Base-by-base conservation (phyloP, 129 eudicot genomes). In the Tagetes patula region DNA sequence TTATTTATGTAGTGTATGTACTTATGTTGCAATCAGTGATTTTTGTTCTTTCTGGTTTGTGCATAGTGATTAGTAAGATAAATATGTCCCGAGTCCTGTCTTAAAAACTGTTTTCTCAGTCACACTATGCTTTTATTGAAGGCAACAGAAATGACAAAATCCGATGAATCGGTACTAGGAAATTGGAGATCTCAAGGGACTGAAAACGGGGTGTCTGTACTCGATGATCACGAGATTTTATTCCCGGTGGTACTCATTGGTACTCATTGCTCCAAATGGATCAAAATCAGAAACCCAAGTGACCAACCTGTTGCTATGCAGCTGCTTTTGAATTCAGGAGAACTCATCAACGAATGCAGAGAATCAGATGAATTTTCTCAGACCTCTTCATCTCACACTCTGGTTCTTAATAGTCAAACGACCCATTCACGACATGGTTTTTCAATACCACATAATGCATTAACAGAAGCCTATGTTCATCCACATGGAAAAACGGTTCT, bases 171-270 rank as follows among this genome's bases (percentile, higher is more conserved):
- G 50, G 81, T 94, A 43, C 91, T 86, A 20, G 71, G 45, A 66
- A 88, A 83, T 81, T 90, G 98, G 99, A 85, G 75, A 74, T 84
- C 89, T 80, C 97, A 90, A 74, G 88, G 85, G 62, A 86, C 89
- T 1, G 67, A 59, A 30, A 70, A 50, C 43, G 84, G 67, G 50
- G 74, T 87, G 74, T 85, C 90, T 14, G 85, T 94, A 32, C 86
- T 90, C 31, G 81, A 84, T 52, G 90, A 81, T 34, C 73, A 73
- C 3, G 87, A 87, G 76, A 66, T 90, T 36, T 20, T 81, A 10
- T 94, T 90, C 68, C 84, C 97, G 3, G 38, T 77, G 69, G 89
- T 94, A 76, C 85, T 71, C 46, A 65, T 94, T 70, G 91, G 96
- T 56, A 78, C 77, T 67, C 74, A 86, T 75, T 77, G 42, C 37